Conservation (phyloP, 208 protist genomes). For the Trypanosoma vivax region DNA sequence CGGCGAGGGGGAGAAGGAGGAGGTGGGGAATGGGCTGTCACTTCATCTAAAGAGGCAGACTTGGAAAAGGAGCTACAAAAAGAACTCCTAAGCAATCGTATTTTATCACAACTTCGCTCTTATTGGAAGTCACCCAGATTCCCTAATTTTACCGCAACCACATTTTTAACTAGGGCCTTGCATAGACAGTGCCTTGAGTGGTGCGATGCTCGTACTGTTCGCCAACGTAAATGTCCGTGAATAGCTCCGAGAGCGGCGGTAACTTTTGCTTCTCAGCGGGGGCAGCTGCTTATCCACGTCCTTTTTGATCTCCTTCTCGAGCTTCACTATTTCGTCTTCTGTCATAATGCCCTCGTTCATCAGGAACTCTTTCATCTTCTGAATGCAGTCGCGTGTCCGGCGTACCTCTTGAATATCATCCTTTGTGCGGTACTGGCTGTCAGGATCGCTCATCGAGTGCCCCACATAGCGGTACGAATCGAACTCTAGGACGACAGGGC, state of each 20-base stretch:
- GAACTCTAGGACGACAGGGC: constrained; percentile 94
- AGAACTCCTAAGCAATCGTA: not conserved
- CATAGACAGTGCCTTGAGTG: constrained; percentile 76
- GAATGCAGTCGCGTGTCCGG: constrained; percentile 87
- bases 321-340: constrained; percentile 91
- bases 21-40: not conserved
- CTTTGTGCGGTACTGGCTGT: constrained; percentile 94
- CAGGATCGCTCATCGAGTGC: constrained; percentile 98
- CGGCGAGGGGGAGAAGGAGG: not conserved
- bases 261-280: constrained; percentile 71
- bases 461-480: constrained; percentile 96
- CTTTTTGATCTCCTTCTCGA: constrained; percentile 87
- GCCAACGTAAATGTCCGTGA: constrained; percentile 87
- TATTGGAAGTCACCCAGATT: no score
- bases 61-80: constrained; percentile 1
- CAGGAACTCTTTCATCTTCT: constrained; percentile 80
- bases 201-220: constrained; percentile 80
- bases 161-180: constrained; percentile 24
- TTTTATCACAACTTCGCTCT: no score
- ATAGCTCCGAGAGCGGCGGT: constrained; percentile 72
- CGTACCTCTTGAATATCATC: constrained; percentile 92
- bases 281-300: constrained; percentile 91
- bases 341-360: constrained; percentile 84
- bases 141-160: not conserved
- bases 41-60: not conserved